Conservation (phyloP, 352 stramenopile species). For the Globisporangium barbulae region DNA sequence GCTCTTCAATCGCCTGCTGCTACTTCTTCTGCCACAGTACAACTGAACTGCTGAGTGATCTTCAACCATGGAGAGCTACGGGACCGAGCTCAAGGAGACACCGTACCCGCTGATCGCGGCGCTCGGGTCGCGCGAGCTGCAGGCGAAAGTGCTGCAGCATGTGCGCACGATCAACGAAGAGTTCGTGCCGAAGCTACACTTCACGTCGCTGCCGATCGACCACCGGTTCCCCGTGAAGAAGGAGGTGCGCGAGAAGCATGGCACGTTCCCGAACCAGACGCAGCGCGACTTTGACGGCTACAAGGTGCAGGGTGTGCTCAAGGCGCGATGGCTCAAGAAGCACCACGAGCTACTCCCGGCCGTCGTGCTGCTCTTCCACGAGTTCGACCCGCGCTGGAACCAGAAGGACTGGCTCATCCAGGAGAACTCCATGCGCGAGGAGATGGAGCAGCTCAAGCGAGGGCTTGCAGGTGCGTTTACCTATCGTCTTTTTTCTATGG, state of each 20-base stretch:
- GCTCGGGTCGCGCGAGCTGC: constrained; percentile 70
- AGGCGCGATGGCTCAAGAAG: constrained; percentile 84
- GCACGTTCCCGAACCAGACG: constrained; percentile 79
- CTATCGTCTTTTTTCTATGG: neutral
- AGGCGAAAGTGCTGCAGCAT: constrained; percentile 64
- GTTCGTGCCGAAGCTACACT: constrained; percentile 78
- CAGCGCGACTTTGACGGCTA: constrained; percentile 83
- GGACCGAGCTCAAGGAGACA: constrained; percentile 81
- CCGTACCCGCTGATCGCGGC: constrained; percentile 82
- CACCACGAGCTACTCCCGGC: constrained; percentile 79
- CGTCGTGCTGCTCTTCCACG: constrained; percentile 79
- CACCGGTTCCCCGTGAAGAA: constrained; percentile 84
- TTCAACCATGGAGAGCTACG: constrained; percentile 79
- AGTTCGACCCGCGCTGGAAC: constrained; percentile 79
- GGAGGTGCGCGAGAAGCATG: constrained; percentile 81
- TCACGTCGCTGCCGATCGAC: constrained; percentile 60
- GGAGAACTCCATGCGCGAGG: constrained; percentile 64
- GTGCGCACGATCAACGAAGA: constrained; percentile 78
- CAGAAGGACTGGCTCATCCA: constrained; percentile 65
- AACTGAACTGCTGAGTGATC: neutral
- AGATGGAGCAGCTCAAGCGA: constrained; percentile 71
- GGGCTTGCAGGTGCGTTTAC: constrained; percentile 31
- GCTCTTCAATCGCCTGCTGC: neutral
- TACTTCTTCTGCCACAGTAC: neutral
- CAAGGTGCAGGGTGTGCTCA: constrained; percentile 65